phyloP scores from a whole-genome alignment of 2,329 filamentous ascomycete species.

The Beauveria varroae region DNA sequence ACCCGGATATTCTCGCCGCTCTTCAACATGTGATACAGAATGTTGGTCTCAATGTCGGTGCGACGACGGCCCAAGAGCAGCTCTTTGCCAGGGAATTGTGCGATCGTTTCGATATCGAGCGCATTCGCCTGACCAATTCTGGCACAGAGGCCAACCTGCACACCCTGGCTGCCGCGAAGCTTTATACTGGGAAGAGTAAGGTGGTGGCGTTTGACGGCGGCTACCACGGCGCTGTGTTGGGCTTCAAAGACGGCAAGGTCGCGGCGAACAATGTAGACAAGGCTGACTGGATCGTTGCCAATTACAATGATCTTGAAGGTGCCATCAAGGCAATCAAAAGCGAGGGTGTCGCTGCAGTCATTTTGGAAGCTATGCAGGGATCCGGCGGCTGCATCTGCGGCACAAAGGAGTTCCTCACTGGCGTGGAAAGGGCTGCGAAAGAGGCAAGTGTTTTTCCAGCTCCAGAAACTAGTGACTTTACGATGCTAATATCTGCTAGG shows the following conservation, averaged over 20 bases:
- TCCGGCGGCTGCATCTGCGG: constrained; percentile 51
- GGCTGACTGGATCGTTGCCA: constrained; percentile 51
- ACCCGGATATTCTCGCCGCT: constrained; percentile 43
- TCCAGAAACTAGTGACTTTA: not conserved
- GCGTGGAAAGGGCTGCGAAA: constrained; percentile 40
- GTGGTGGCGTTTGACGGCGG: constrained; percentile 44
- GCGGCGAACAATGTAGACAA: constrained; percentile 40
- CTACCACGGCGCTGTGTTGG: constrained; percentile 30
- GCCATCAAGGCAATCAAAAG: constrained; percentile 35
- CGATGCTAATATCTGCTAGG: constrained; percentile 17
- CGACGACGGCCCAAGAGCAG: constrained; percentile 43
- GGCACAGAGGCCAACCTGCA: constrained; percentile 59
- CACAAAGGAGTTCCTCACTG: constrained; percentile 41
- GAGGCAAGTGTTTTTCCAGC: constrained; percentile 18
- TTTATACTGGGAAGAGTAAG: constrained; percentile 36
- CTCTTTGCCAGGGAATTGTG: constrained; percentile 44
- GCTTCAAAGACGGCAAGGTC: constrained; percentile 25
- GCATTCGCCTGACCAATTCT: constrained; percentile 55
- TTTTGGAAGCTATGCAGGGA: constrained; percentile 62
- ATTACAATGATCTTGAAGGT: constrained; percentile 51
- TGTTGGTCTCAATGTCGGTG: constrained; percentile 48
- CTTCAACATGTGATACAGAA: constrained; percentile 36
- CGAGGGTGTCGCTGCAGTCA: constrained; percentile 50
- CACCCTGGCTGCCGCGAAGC: constrained; percentile 46
- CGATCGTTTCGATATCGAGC: constrained; percentile 46